Conservation (phyloP, 2,329 filamentous ascomycete genomes). For the Rhinocladiella similis region DNA sequence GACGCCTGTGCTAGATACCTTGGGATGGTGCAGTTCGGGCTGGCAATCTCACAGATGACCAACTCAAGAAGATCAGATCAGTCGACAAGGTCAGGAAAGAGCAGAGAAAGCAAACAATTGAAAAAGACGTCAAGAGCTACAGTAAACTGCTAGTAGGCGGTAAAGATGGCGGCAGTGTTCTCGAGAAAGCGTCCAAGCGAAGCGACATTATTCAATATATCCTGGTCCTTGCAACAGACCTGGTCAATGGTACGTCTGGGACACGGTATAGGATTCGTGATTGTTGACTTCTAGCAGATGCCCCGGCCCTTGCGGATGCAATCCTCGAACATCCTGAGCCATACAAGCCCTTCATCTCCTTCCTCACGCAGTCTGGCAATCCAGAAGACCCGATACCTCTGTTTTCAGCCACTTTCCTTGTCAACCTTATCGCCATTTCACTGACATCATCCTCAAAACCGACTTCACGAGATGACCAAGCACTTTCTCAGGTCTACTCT, state of each 20-base stretch:
- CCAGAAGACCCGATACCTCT: conserved; percentile 85
- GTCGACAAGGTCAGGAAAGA: conserved; percentile 96
- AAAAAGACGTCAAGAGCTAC: conserved; percentile 78
- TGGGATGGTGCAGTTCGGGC: conserved; percentile 96
- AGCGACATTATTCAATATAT: conserved; percentile 94
- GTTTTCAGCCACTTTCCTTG: conserved; percentile 83
- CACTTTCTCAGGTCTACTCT: conserved; percentile 77
- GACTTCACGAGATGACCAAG: conserved; percentile 65
- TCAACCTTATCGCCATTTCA: conserved; percentile 70
- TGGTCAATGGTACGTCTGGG: conserved; percentile 69
- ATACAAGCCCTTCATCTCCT: conserved; percentile 76
- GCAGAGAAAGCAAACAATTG: conserved; percentile 78
- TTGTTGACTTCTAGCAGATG: conserved; percentile 55
- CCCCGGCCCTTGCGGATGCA: conserved; percentile 73
- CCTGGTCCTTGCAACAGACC: conserved; percentile 81
- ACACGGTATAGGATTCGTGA: background rate
- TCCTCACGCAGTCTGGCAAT: conserved; percentile 80
- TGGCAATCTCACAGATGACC: conserved; percentile 88
- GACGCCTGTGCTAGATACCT: conserved; percentile 60
- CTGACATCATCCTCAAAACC: conserved; percentile 62
- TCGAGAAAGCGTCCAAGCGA: conserved; percentile 82
- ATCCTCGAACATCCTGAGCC: conserved; percentile 70
- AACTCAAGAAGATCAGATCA: conserved; percentile 92
- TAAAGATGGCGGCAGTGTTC: conserved; percentile 66
- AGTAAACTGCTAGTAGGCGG: conserved; percentile 75